phyloP scores from a whole-genome alignment of 148 eudicot species.

The Rheum nobile region DNA sequence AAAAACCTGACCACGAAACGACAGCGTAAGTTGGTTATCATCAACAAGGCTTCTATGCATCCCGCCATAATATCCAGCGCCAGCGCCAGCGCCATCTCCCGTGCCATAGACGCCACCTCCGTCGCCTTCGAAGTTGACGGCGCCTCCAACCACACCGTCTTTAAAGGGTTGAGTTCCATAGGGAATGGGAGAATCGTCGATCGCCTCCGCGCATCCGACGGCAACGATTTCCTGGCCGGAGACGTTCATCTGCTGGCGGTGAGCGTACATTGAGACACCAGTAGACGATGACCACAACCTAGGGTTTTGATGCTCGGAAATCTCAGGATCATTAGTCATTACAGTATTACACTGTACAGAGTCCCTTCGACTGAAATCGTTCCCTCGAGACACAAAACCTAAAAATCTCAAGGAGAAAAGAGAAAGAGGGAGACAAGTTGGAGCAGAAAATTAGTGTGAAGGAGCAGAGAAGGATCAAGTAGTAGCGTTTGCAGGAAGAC shows the following conservation, averaged over 20 bases:
- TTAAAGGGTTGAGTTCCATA: slow-evolving; percentile 15
- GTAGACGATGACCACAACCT: slow-evolving; percentile 3
- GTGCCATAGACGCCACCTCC: slow-evolving; percentile 16
- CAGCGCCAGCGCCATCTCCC: slow-evolving; percentile 20
- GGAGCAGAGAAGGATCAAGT: neutral
- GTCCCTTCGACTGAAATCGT: neutral
- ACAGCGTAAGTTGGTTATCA: slow-evolving; percentile 49
- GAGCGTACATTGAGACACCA: slow-evolving; percentile 17
- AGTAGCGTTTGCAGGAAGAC: neutral
- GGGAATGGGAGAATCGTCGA: slow-evolving; percentile 31
- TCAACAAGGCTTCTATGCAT: slow-evolving; percentile 10
- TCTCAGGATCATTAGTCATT: neutral
- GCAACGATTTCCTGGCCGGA: slow-evolving; percentile 26
- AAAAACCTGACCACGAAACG: slow-evolving; percentile 57
- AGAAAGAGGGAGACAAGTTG: neutral
- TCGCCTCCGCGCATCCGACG: slow-evolving; percentile 30
- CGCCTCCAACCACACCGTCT: slow-evolving; percentile 19
- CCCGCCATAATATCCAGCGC: neutral
- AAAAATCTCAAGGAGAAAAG: neutral
- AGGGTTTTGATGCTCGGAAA: slow-evolving; percentile 18
- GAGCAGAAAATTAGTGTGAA: neutral
- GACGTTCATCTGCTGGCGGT: slow-evolving; percentile 17
- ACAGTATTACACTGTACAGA: neutral
- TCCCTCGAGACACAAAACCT: neutral
- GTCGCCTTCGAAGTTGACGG: slow-evolving; percentile 14